phyloP scores from a whole-genome alignment of 1,139 yeast genomes.

The Yamadazyma epiphylla region DNA sequence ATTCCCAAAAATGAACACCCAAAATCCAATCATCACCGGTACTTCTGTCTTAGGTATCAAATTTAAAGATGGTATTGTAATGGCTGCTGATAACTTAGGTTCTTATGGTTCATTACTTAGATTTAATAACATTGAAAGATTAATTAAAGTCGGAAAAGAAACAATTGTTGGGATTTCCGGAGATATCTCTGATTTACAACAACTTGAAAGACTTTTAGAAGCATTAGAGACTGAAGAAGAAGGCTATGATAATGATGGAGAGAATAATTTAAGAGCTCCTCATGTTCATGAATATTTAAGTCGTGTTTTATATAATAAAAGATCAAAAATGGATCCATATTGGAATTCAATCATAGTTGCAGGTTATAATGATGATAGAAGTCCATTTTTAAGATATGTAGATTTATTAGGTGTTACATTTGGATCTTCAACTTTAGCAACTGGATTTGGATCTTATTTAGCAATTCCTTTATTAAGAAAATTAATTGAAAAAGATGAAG shows the following conservation, averaged over 20 bases:
- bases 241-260: slow-evolving; percentile 76
- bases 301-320: slow-evolving; percentile 78
- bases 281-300: slow-evolving; percentile 87
- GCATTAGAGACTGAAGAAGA: slow-evolving; percentile 72
- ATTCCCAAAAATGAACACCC: slow-evolving; percentile 84
- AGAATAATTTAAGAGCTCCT: slow-evolving; percentile 71
- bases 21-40: slow-evolving; percentile 93
- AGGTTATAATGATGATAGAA: slow-evolving; percentile 68
- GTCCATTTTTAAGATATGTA: slow-evolving; percentile 76
- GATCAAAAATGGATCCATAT: slow-evolving; percentile 91
- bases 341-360: slow-evolving; percentile 96
- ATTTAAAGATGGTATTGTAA: slow-evolving; percentile 81
- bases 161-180: slow-evolving; percentile 95
- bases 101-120: slow-evolving; percentile 91
- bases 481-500: slow-evolving; percentile 75
- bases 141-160: slow-evolving; percentile 75
- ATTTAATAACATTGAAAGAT: slow-evolving; percentile 79
- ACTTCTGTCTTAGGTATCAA: slow-evolving; percentile 91
- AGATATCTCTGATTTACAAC: slow-evolving; percentile 91
- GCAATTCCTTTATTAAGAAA: slow-evolving; percentile 91
- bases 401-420: slow-evolving; percentile 91
- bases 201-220: slow-evolving; percentile 69
- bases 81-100: slow-evolving; percentile 95
- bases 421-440: slow-evolving; percentile 84
- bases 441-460: slow-evolving; percentile 95